These are phyloP conservation scores for Penicillium sp. DNA, from an alignment of 2,329 filamentous ascomycete species.

Conservation along the genomic window DNA sequence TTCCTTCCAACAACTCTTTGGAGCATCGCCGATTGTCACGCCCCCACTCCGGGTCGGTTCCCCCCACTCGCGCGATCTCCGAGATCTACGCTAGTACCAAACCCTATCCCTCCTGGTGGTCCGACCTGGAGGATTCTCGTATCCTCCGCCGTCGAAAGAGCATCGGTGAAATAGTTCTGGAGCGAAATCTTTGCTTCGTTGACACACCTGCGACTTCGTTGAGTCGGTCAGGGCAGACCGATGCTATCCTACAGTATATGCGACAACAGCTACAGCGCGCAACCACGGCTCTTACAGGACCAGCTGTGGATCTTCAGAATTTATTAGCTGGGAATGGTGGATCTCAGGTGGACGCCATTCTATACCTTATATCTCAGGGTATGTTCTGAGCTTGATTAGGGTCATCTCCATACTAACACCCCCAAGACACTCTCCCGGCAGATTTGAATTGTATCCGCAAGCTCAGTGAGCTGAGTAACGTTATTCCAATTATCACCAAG, in stretches of 20 bases:
- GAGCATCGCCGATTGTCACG: conserved; percentile 20
- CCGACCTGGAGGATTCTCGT: conserved; percentile 63
- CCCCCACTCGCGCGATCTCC: conserved; percentile 41
- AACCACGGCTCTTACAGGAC: conserved; percentile 55
- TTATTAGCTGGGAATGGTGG: conserved; percentile 77
- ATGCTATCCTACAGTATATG: conserved; percentile 63
- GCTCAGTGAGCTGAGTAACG: conserved; percentile 68
- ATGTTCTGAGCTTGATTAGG: conserved; percentile 28
- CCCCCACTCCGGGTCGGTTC: conserved; percentile 16
- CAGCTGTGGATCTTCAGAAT: conserved; percentile 67
- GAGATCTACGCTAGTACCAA: conserved; percentile 76
- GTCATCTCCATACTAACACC: neutral
- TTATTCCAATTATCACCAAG: conserved; percentile 75
- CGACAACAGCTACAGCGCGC: conserved; percentile 62
- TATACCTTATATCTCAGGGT: conserved; percentile 76
- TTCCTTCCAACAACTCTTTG: conserved; percentile 15
- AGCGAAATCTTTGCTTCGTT: conserved; percentile 89
- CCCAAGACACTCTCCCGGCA: conserved; percentile 50
- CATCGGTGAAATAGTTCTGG: conserved; percentile 68
- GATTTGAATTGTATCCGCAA: conserved; percentile 68
- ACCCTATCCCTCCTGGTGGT: conserved; percentile 86
- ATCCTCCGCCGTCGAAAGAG: conserved; percentile 61
- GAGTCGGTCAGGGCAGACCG: conserved; percentile 49
- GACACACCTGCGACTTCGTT: conserved; percentile 65
- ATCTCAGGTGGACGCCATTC: conserved; percentile 72